phyloP scores from a whole-genome alignment of 768 basidiomycete genomes.

The Imleria badia region DNA sequence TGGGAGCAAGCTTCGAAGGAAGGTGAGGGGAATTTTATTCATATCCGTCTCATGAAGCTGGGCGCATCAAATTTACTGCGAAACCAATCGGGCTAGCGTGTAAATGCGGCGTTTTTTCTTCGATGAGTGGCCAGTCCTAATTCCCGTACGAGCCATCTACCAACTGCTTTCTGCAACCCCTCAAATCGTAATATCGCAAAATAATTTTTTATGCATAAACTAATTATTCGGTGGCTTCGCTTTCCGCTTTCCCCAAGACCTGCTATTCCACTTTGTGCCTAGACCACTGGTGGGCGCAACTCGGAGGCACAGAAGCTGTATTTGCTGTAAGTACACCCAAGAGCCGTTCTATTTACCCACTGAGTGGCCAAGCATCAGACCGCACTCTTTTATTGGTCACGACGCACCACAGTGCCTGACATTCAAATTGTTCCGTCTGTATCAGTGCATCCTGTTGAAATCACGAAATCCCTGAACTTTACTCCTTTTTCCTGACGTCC shows the following conservation, averaged over 20 bases:
- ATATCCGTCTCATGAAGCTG: conserved; percentile 26
- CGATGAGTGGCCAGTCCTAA: conserved; percentile 13
- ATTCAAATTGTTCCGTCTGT: not conserved
- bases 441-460: conserved; percentile 5
- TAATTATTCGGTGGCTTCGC: conserved; percentile 12
- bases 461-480: conserved; percentile 19
- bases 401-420: not conserved
- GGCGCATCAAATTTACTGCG: conserved; percentile 17
- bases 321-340: not conserved
- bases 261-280: not conserved
- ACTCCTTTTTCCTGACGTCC: conserved; percentile 5
- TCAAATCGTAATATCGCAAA: conserved; percentile 3
- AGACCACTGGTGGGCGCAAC: not conserved
- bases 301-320: conserved; percentile 4
- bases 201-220: conserved; percentile 11
- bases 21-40: conserved; percentile 12
- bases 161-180: conserved; percentile 6
- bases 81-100: conserved; percentile 5
- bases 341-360: not conserved
- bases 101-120: conserved; percentile 9
- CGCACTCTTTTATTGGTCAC: not conserved
- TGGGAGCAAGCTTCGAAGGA: conserved; percentile 2
- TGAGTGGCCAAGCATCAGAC: not conserved
- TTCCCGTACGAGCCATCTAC: conserved; percentile 17
- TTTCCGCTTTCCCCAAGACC: not conserved